phyloP scores from a whole-genome alignment of 2,329 filamentous ascomycete species.

The Penicillium sp. region DNA sequence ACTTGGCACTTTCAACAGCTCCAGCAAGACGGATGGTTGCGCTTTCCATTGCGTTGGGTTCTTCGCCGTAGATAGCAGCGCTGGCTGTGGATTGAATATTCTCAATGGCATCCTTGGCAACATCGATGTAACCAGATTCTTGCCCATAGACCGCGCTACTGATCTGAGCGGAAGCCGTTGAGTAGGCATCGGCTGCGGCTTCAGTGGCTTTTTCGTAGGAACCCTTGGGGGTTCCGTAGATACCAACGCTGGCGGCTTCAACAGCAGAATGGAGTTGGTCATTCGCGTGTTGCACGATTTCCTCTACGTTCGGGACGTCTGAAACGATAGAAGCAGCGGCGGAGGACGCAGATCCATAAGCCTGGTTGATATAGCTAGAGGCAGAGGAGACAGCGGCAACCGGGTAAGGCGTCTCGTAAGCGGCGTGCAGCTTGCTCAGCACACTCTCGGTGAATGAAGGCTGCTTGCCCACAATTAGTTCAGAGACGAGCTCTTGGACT shows the following conservation, averaged over 20 bases:
- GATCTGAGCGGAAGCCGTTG: slow-evolving; percentile 50
- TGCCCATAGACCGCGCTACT: slow-evolving; percentile 59
- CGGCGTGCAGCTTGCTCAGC: slow-evolving; percentile 67
- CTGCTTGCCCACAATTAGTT: slow-evolving; percentile 74
- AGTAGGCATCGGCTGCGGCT: slow-evolving; percentile 54
- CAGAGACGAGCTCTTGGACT: slow-evolving; percentile 70
- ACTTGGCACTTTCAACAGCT: slow-evolving; percentile 39
- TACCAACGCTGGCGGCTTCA: slow-evolving; percentile 56
- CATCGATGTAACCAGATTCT: slow-evolving; percentile 53
- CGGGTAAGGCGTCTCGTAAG: slow-evolving; percentile 64
- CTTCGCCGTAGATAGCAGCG: slow-evolving; percentile 56
- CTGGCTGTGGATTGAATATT: slow-evolving; percentile 58
- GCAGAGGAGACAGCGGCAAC: slow-evolving; percentile 46
- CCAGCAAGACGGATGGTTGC: slow-evolving; percentile 31
- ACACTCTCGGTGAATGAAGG: slow-evolving; percentile 80
- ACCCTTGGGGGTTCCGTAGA: slow-evolving; percentile 59
- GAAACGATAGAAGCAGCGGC: slow-evolving; percentile 44
- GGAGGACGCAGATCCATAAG: slow-evolving; percentile 45
- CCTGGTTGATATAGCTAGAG: slow-evolving; percentile 54
- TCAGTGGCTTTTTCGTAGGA: slow-evolving; percentile 55
- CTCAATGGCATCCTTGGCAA: slow-evolving; percentile 54
- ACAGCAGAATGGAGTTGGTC: slow-evolving; percentile 60
- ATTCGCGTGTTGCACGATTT: slow-evolving; percentile 57
- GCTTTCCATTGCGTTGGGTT: slow-evolving; percentile 38
- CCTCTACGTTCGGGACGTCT: slow-evolving; percentile 58